A percentile compares a stretch with the other conserved stretches of the same genome.
These are phyloP conservation scores for Hemisphaericaspora xylanilytica DNA, from an alignment of 1,139 yeast species.

Conservation along the genomic window DNA sequence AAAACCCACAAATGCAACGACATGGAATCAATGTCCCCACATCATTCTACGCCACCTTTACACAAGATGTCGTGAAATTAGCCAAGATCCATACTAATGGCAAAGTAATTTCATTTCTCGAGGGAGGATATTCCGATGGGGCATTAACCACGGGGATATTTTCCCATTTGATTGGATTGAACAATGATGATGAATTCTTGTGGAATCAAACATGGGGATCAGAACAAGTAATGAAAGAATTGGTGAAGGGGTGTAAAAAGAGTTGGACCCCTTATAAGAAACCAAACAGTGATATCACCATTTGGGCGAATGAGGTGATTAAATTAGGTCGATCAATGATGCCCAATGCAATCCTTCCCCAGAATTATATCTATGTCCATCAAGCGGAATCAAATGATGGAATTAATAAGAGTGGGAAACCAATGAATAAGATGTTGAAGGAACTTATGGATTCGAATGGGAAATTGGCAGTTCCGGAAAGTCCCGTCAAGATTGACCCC, in stretches of 20 bases:
- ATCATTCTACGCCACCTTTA: constrained; percentile 69
- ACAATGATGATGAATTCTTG: constrained; percentile 40
- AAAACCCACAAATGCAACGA: constrained; percentile 79
- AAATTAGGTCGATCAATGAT: constrained; percentile 66
- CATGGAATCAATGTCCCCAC: constrained; percentile 86
- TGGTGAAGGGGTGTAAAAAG: constrained; percentile 67
- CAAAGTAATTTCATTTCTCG: constrained; percentile 66
- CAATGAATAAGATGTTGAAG: constrained; percentile 32
- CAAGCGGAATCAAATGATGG: constrained; percentile 8
- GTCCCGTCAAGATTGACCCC: constrained; percentile 27
- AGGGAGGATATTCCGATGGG: constrained; percentile 87
- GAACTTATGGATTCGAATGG: constrained; percentile 22
- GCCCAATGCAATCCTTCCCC: constrained; percentile 52
- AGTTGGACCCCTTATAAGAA: constrained; percentile 61
- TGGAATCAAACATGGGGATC: constrained; percentile 70
- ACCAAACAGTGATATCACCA: constrained; percentile 44
- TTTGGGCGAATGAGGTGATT: constrained; percentile 71
- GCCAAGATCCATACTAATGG: constrained; percentile 63
- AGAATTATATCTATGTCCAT: constrained; percentile 37
- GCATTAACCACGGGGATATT: constrained; percentile 80
- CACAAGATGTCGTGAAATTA: constrained; percentile 66
- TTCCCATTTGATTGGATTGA: constrained; percentile 70
- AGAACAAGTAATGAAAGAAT: constrained; percentile 61
- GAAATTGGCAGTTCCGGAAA: constrained; percentile 12
- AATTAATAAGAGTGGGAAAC: constrained; percentile 10